phyloP scores from a whole-genome alignment of 129 eudicot species.

The Lonicera japonica region DNA sequence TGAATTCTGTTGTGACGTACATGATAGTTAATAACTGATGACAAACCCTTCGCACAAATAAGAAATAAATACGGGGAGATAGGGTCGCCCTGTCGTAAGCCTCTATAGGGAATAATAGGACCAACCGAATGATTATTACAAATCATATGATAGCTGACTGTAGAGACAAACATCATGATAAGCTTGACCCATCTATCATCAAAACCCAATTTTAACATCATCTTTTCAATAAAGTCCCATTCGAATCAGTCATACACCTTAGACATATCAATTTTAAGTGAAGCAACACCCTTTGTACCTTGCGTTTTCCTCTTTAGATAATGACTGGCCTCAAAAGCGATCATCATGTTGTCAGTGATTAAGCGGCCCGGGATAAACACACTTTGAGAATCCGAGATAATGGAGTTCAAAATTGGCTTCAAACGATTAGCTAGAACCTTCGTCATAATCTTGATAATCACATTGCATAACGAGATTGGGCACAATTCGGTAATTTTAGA shows the following conservation, averaged over 20 bases:
- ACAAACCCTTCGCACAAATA: too few species aligned
- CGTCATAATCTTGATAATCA: not conserved
- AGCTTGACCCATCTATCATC: not conserved
- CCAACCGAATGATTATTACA: too few species aligned
- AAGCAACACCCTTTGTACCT: not conserved
- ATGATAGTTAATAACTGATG: too few species aligned
- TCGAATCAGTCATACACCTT: not conserved
- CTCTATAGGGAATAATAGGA: too few species aligned
- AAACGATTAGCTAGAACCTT: too few species aligned
- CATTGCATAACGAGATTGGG: not conserved
- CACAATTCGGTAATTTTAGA: not conserved
- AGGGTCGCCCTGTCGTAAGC: too few species aligned
- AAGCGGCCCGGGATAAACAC: not conserved
- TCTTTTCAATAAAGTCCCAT: not conserved
- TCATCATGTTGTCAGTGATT: not conserved
- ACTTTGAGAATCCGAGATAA: not conserved
- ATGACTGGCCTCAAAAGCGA: not conserved
- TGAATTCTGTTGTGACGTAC: too few species aligned
- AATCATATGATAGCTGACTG: not conserved
- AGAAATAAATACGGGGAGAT: too few species aligned
- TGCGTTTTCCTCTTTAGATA: not conserved
- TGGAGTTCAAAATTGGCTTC: not conserved
- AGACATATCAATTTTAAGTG: too few species aligned
- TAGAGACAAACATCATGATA: not conserved
- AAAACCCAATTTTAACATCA: not conserved